A percentile compares a stretch with the other conserved stretches of the same genome.
Evolutionary conservation across 1,284 basidiomycete species (phyloP).

Genomic region (Rhodotorula sp.): DNA sequence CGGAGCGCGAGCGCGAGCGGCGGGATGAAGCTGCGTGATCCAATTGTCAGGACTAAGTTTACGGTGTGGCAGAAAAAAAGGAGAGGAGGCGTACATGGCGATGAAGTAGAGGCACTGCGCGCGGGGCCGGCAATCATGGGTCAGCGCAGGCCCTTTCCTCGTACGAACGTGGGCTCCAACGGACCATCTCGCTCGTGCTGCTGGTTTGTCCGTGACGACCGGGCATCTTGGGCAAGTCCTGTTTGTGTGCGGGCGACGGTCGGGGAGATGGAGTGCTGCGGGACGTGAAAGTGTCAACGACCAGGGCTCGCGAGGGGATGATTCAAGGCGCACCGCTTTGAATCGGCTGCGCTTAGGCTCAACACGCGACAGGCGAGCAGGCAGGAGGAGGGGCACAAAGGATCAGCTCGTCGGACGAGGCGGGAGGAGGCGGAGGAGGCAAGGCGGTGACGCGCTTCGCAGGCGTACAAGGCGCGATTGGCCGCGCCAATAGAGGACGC

Average conservation of each 20-base stretch:
- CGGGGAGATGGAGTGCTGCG: neutral
- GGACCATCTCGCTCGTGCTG: neutral
- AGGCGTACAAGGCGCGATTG: neutral
- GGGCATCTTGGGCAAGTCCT: neutral
- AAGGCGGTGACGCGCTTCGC: no score
- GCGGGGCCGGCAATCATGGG: neutral
- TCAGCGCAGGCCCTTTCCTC: neutral
- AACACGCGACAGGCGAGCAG: no score
- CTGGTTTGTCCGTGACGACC: neutral
- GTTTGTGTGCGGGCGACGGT: no score
- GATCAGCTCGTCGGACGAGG: no score
- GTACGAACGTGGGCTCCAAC: neutral
- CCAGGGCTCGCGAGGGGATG: no score
- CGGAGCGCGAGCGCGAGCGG: slow-evolving; percentile 13
- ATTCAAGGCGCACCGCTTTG: no score
- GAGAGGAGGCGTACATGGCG: slow-evolving; percentile 8
- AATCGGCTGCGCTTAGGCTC: no score
- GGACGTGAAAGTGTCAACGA: no score
- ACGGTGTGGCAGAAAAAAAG: neutral
- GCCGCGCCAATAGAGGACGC: no score
- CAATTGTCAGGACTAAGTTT: neutral
- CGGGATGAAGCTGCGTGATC: slow-evolving; percentile 8
- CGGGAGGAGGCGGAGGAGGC: no score
- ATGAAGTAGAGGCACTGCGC: slow-evolving; percentile 22
- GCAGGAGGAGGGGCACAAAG: no score